Base-by-base conservation (phyloP, 345 rosid genomes). In the Eucalyptus victrix region DNA sequence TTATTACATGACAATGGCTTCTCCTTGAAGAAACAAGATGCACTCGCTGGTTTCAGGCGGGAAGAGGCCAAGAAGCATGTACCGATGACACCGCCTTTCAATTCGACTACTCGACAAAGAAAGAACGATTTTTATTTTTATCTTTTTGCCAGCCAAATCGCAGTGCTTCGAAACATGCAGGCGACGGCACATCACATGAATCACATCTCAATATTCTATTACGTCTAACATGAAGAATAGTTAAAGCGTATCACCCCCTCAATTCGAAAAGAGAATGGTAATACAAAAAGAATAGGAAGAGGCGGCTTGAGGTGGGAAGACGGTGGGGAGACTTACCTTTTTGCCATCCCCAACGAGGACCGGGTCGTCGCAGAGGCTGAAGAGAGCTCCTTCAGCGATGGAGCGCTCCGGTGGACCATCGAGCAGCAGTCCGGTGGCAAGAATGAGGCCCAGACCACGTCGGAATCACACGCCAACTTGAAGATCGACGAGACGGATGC, bases 291-390 rank as follows among this genome's bases (percentile, higher is more conserved):
- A 60, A 28, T 26, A 26, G 32, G 32, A 60, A 60, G 69, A 60
- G 32, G 32, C 32, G 69, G 69, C 15, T 60, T 60, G 69, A 60
- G 69, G 69, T 60, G 69, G 69, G 32, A 28, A 60, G n/a, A 65
- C 69, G 69, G 69, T 24, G 62, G 37, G 37, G 11, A 15, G 37
- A 28, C 69, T 26, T 89, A 91, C 94, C 94, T 28, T 88, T 87
- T 51, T 90, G n/a, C 93, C 92, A 69, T 72, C 87, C 14, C 92
- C 92, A 65, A 93, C 67, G 58, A 91, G 93, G 69, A 93, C 49
- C 87, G 62, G 62, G 28, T 24, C 28, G 30, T 56, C 62, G 62
- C 62, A 24, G 6, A 56, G 30, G 62, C 62, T 42, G 89, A 90
- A 47, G 80, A 93, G 80, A 92, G 91, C 32, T 87, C 51, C 88